Evolutionary conservation across 768 basidiomycete genomes (phyloP).

Genomic region (Cystofilobasidium bisporidii): DNA sequence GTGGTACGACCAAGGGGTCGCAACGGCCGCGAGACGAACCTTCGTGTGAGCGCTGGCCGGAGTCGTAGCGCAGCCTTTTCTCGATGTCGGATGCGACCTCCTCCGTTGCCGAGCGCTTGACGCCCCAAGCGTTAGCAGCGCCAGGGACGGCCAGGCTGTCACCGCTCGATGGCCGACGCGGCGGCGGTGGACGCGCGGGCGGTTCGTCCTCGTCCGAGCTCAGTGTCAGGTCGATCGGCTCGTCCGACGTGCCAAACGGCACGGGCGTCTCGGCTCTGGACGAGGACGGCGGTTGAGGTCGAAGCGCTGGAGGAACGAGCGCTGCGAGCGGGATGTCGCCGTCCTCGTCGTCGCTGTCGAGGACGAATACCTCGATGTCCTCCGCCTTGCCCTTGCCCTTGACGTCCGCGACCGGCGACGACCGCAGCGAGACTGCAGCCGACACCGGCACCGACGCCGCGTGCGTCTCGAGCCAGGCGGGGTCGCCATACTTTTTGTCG

Average conservation of each 20-base stretch:
- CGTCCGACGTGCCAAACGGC: constrained; percentile 42
- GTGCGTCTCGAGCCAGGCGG: constrained; percentile 49
- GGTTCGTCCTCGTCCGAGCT: constrained; percentile 60
- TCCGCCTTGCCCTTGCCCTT: constrained; percentile 20
- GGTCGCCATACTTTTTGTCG: constrained; percentile 73
- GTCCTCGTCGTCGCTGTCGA: constrained; percentile 27
- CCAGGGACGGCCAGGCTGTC: constrained; percentile 43
- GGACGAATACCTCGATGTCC: constrained; percentile 13
- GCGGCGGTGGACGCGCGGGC: neutral
- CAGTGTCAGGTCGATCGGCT: constrained; percentile 50
- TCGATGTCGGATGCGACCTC: constrained; percentile 50
- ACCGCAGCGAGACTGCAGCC: constrained; percentile 2
- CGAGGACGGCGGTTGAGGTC: neutral
- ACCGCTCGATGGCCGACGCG: constrained; percentile 34
- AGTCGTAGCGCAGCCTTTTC: constrained; percentile 61
- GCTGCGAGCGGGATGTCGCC: neutral
- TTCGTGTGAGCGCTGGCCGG: constrained; percentile 41
- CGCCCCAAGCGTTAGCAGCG: constrained; percentile 36
- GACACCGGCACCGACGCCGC: neutral
- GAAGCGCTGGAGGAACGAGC: neutral
- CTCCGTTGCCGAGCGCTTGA: constrained; percentile 43
- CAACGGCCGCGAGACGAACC: neutral
- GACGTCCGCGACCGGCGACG: constrained; percentile 4
- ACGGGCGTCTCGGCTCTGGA: neutral
- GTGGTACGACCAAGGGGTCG: too few relatives aligned